Evolutionary conservation across 139 green algal species (phyloP).

Genomic region (Chlorella sp.): DNA sequence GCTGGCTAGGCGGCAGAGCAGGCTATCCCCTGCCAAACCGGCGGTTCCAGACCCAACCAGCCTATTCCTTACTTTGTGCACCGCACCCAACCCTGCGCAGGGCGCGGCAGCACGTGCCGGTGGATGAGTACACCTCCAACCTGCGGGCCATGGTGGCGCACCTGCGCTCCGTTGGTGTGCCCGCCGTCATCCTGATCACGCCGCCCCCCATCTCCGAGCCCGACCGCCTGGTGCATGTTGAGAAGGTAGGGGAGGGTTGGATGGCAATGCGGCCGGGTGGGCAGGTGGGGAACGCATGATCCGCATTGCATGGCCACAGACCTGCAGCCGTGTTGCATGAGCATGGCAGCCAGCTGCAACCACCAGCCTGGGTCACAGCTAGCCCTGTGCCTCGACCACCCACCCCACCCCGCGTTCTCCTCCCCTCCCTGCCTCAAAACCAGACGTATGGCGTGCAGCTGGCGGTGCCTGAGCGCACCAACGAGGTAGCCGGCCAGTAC

Average conservation of each 20-base stretch:
- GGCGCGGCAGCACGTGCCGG: constrained; percentile 85
- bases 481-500: constrained; percentile 64
- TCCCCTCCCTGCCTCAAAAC: not conserved
- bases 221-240: constrained; percentile 61
- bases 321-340: too few relatives aligned
- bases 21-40: too few relatives aligned
- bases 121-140: constrained; percentile 77
- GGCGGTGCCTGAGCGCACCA: constrained; percentile 57
- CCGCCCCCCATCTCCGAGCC: constrained; percentile 77
- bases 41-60: not conserved
- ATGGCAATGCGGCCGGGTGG: not conserved
- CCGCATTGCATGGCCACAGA: too few relatives aligned
- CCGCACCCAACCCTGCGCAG: constrained; percentile 42
- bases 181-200: constrained; percentile 76
- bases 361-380: too few relatives aligned
- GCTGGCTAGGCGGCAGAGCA: too few relatives aligned
- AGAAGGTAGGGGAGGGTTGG: not conserved
- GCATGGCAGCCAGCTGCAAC: too few relatives aligned
- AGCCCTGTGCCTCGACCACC: too few relatives aligned
- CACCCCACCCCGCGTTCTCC: not conserved
- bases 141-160: constrained; percentile 67
- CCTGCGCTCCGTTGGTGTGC: constrained; percentile 40
- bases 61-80: not conserved
- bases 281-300: not conserved
- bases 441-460: constrained; percentile 39